Conservation (phyloP, 306 rosid genomes). For the Canavalia ensiformis region DNA sequence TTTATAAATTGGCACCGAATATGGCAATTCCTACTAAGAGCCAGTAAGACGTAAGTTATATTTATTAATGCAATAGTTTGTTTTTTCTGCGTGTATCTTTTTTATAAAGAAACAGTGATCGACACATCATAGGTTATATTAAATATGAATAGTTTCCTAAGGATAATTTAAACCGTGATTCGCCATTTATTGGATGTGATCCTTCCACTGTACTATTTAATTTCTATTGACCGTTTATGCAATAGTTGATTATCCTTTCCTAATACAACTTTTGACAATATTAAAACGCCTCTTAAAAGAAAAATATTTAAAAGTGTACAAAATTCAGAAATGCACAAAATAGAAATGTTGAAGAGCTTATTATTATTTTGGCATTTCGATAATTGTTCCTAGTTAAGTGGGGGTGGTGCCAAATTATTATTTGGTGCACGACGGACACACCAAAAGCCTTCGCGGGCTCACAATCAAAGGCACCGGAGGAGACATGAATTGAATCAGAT, state of each 20-base stretch:
- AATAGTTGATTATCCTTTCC: neutral
- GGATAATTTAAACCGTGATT: too few relatives aligned
- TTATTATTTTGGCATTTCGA: neutral
- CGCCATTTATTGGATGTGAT: too few relatives aligned
- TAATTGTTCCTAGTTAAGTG: conserved; percentile 21
- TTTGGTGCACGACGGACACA: conserved; percentile 54
- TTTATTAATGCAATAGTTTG: neutral
- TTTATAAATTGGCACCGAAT: neutral
- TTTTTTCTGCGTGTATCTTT: neutral
- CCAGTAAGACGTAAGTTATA: neutral
- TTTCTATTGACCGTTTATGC: too few relatives aligned
- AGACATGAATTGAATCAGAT: conserved; percentile 40
- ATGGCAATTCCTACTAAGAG: neutral
- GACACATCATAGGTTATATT: too few relatives aligned
- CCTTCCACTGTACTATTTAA: too few relatives aligned
- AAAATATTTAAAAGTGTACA: neutral
- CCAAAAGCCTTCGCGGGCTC: conserved; percentile 43
- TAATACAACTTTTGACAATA: neutral
- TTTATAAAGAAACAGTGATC: neutral
- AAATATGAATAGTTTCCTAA: too few relatives aligned
- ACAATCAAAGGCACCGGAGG: conserved; percentile 39
- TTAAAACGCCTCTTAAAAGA: neutral
- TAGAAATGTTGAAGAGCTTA: neutral
- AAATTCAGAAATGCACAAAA: neutral
- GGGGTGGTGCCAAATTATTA: conserved; percentile 41